A percentile compares a stretch with the other conserved stretches of the same genome.
Evolutionary conservation across 257 asterid genomes (phyloP).

Genomic region (Nicotiana attenuata): DNA sequence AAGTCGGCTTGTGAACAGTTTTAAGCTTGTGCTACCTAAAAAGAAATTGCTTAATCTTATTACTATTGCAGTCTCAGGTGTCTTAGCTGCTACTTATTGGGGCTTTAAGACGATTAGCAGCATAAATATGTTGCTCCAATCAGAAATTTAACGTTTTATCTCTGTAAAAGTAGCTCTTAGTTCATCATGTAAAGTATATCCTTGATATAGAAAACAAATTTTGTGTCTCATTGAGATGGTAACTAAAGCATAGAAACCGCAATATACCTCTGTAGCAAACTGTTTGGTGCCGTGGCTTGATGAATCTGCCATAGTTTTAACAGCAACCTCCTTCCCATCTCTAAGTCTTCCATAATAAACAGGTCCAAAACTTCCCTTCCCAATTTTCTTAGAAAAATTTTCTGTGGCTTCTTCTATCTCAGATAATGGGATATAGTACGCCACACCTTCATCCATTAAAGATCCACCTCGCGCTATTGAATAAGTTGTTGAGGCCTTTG

Average conservation of each 20-base stretch:
- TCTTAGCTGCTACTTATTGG: background rate
- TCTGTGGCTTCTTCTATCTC: slow-evolving; percentile 81
- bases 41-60: background rate
- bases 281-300: slow-evolving; percentile 91
- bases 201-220: background rate
- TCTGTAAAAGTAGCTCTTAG: background rate
- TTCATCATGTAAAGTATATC: background rate
- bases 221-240: background rate
- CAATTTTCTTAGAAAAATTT: slow-evolving; percentile 61
- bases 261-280: slow-evolving; percentile 76
- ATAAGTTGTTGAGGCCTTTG: slow-evolving; percentile 40
- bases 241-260: background rate
- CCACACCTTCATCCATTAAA: slow-evolving; percentile 82
- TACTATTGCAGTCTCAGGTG: background rate
- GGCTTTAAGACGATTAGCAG: background rate
- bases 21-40: background rate
- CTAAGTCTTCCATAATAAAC: slow-evolving; percentile 83
- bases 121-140: background rate
- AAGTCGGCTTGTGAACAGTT: background rate
- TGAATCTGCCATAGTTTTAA: slow-evolving; percentile 92
- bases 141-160: background rate
- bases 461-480: slow-evolving; percentile 67
- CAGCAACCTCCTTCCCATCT: slow-evolving; percentile 94
- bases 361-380: slow-evolving; percentile 97
- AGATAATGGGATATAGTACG: slow-evolving; percentile 68